A percentile compares a stretch with the other conserved stretches of the same genome.
Conservation (phyloP, 2,329 filamentous ascomycete species). For the Arthrobotrys sphaeroides region DNA sequence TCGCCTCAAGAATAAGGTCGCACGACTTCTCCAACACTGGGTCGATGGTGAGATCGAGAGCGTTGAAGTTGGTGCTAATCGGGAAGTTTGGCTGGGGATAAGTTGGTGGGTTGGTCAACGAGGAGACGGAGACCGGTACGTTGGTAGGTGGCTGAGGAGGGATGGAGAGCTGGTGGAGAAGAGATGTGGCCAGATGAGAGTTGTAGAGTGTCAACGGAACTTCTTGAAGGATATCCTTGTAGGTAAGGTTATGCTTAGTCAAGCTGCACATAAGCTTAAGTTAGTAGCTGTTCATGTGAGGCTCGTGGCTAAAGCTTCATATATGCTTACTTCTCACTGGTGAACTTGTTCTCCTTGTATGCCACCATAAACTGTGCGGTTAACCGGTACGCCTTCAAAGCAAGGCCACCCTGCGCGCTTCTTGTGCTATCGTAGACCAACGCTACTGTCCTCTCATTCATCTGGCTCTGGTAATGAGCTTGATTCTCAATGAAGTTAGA, state of each 20-base stretch:
- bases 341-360: constrained; percentile 98
- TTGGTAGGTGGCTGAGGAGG: constrained; percentile 79
- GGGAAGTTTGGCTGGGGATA: constrained; percentile 69
- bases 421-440: constrained; percentile 95
- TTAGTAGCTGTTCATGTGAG: constrained; percentile 56
- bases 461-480: constrained; percentile 92
- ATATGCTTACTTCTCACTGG: constrained; percentile 70
- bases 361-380: constrained; percentile 87
- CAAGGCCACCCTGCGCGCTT: constrained; percentile 89
- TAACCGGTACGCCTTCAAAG: constrained; percentile 88
- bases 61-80: constrained; percentile 87
- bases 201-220: constrained; percentile 91
- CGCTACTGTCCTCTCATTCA: constrained; percentile 84
- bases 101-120: constrained; percentile 44
- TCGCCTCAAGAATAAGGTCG: constrained; percentile 93
- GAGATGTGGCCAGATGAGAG: constrained; percentile 94
- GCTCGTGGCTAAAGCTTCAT: constrained; percentile 68
- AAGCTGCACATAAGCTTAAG: constrained; percentile 69
- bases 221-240: constrained; percentile 92
- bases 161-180: constrained; percentile 88
- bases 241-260: constrained; percentile 91
- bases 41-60: constrained; percentile 91
- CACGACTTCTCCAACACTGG: constrained; percentile 98
- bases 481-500: constrained; percentile 97
- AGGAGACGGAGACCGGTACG: constrained; percentile 48